phyloP scores from a whole-genome alignment of 1,284 basidiomycete species.

The Trametes versicolor region DNA sequence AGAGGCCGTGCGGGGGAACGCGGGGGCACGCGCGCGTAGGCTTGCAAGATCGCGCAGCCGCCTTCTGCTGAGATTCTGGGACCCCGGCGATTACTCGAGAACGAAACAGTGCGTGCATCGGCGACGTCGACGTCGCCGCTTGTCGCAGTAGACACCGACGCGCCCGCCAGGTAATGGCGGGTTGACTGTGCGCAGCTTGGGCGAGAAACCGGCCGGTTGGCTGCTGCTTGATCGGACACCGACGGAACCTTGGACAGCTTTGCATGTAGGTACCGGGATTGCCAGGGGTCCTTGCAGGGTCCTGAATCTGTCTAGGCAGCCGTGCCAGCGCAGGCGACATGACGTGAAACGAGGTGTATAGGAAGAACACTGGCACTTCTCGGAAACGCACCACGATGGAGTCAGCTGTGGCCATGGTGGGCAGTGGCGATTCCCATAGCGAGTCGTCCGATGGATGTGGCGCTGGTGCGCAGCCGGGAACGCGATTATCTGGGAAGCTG shows the following conservation, averaged over 20 bases:
- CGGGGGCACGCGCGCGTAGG: constrained; percentile 20
- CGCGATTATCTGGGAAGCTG: constrained; percentile 31
- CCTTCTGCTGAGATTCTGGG: constrained; percentile 4
- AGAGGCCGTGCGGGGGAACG: constrained; percentile 19
- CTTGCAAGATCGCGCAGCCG: constrained; percentile 1
- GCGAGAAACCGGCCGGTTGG: too few species aligned
- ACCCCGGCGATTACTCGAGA: neutral
- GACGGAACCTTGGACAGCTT: neutral
- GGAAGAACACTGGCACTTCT: constrained; percentile 10
- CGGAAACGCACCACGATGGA: constrained; percentile 29
- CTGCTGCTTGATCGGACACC: neutral
- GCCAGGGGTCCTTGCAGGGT: too few species aligned
- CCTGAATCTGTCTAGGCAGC: neutral
- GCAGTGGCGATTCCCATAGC: constrained; percentile 31
- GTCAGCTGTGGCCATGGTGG: constrained; percentile 31
- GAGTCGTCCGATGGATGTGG: constrained; percentile 11
- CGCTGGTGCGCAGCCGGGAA: constrained; percentile 28
- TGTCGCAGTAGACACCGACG: too few species aligned
- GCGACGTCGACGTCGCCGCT: too few species aligned
- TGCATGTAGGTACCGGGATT: too few species aligned
- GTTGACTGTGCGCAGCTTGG: too few species aligned
- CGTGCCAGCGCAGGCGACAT: constrained; percentile 18
- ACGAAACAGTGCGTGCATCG: too few species aligned
- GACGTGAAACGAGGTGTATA: constrained; percentile 21
- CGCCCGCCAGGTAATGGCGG: too few species aligned